Evolutionary conservation across 176 grass and related monocot genomes (phyloP).

Genomic region (Rhynchospora pubera): DNA sequence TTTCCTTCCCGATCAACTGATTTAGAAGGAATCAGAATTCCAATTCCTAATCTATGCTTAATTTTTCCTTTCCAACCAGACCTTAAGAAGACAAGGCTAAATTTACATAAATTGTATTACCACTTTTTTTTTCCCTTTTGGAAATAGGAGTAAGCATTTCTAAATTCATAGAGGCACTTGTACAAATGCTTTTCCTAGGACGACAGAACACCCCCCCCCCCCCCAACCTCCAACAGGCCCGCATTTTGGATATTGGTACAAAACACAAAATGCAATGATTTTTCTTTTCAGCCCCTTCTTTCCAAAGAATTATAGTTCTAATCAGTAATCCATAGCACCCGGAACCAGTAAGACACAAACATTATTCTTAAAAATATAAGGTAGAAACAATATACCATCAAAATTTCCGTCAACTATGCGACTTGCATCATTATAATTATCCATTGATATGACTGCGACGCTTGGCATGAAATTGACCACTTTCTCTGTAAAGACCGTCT

Average conservation of each 20-base stretch:
- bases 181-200: neutral
- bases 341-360: neutral
- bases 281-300: neutral
- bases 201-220: neutral
- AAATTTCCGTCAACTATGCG: slow-evolving; percentile 94
- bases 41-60: no score
- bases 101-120: no score
- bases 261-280: neutral
- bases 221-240: neutral
- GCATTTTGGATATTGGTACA: neutral
- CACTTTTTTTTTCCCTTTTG: neutral
- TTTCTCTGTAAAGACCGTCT: slow-evolving; percentile 94
- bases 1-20: no score
- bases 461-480: slow-evolving; percentile 87
- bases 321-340: neutral
- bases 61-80: no score
- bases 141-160: neutral
- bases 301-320: neutral
- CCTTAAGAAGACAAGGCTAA: no score
- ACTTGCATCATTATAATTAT: slow-evolving; percentile 90
- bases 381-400: slow-evolving; percentile 52
- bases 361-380: neutral
- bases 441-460: slow-evolving; percentile 93
- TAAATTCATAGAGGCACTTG: neutral
- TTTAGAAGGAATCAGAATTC: no score